phyloP scores from a whole-genome alignment of 257 asterid species.

The Solanum lycopersicoides region DNA sequence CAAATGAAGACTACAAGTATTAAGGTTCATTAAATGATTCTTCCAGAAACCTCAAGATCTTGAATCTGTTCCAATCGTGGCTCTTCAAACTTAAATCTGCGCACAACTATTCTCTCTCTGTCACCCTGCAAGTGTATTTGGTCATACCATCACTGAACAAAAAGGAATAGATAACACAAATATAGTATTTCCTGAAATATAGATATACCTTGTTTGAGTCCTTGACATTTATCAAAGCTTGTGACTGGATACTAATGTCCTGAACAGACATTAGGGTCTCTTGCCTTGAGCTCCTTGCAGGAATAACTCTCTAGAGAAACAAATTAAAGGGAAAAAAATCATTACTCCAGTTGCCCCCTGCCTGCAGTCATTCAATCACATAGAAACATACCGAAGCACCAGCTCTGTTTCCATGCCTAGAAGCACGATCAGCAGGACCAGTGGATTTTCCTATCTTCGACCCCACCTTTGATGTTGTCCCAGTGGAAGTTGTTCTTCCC shows the following conservation, averaged over 20 bases:
- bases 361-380: constrained; percentile 1
- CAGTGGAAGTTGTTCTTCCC: constrained; percentile 45
- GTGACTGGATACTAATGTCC: constrained; percentile 77
- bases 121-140: constrained; percentile 66
- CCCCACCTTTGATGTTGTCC: constrained; percentile 48
- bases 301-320: constrained; percentile 46
- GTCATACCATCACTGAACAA: background rate
- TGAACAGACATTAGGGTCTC: constrained; percentile 69
- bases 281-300: constrained; percentile 71
- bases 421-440: constrained; percentile 56
- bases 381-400: constrained; percentile 57
- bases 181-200: background rate
- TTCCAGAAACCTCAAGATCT: constrained; percentile 78
- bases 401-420: constrained; percentile 69
- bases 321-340: constrained; percentile 5
- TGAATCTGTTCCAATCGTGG: constrained; percentile 91
- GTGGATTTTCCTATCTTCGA: constrained; percentile 57
- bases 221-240: constrained; percentile 64
- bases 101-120: constrained; percentile 78
- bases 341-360: background rate
- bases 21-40: background rate
- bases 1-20: background rate
- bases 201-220: constrained; percentile 78
- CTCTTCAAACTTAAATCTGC: constrained; percentile 92
- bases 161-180: background rate